Percentiles rank a stretch among this genome's conserved stretches.
Evolutionary conservation across 805 yeast genomes (phyloP).

Genomic region (Danielia oregonensis): DNA sequence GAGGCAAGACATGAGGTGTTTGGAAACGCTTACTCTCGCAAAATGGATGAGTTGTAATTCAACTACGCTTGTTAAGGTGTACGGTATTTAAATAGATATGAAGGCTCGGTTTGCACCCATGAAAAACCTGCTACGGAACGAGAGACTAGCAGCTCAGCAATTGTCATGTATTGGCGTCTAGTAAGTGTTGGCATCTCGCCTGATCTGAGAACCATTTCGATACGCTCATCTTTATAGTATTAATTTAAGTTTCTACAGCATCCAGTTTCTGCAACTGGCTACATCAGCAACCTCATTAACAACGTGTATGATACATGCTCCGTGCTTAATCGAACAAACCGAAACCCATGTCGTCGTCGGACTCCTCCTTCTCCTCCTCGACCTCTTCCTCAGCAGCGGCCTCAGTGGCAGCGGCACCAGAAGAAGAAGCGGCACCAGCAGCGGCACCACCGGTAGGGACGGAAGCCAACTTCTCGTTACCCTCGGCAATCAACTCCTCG

Average conservation of each 20-base stretch:
- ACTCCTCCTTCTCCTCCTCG: conserved; percentile 24
- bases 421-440: conserved; percentile 23
- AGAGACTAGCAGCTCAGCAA: too few relatives aligned
- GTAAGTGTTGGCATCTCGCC: too few relatives aligned
- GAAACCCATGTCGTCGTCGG: conserved; percentile 31
- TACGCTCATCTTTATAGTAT: too few relatives aligned
- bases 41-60: conserved; percentile 8
- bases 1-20: conserved; percentile 62
- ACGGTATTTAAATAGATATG: not conserved
- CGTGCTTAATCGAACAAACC: conserved; percentile 29
- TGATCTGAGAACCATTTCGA: too few relatives aligned
- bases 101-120: too few relatives aligned
- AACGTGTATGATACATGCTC: conserved; percentile 9
- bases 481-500: conserved; percentile 35
- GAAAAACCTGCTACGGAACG: too few relatives aligned
- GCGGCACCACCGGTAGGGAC: conserved; percentile 33
- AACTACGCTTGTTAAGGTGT: not conserved
- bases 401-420: conserved; percentile 21
- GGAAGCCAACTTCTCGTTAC: conserved; percentile 34
- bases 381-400: conserved; percentile 26
- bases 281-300: too few relatives aligned
- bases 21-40: too few relatives aligned
- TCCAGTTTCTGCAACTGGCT: too few relatives aligned
- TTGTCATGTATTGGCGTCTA: too few relatives aligned
- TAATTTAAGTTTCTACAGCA: too few relatives aligned